Evolutionary conservation across 805 yeast genomes (phyloP), one percentile per base, ranked within the genome.

Genomic region (Yarrowia sp.): DNA sequence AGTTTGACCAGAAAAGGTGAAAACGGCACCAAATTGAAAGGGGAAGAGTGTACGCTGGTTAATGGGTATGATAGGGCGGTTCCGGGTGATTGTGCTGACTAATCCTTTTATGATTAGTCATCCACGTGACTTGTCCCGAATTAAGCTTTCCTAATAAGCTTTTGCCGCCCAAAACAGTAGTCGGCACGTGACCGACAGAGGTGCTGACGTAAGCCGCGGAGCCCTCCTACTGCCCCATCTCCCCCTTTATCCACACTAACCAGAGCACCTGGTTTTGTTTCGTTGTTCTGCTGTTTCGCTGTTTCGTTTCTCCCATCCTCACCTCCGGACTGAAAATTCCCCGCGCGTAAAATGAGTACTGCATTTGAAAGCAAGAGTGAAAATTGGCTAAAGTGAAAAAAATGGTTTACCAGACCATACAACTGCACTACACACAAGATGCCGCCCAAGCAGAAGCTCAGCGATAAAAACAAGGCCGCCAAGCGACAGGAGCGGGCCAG

Each of bases 401-500:
- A 54, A 54, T n/a, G n/a, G n/a, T n/a, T n/a, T n/a, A 26, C 4
- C 58, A 51, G n/a, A 19, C 40, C 21, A 51, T 41, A 51, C 43
- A 28, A 28, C 49, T 12, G 19, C 48, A 54, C 21, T 7, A 24
- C 48, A 36, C 30, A 8, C 33, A 43, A 33, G 28, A 67, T 67
- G 69, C 69, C 69, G 12, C 69, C 69, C 26, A 89, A 89, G 81
- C 90, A 88, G 79, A 83, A 83, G 72, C 78, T 79, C 77, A 68
- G 77, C 63, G 79, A 81, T 72, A 88, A 89, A 78, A 85, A 83
- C 63, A 80, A 80, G 72, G 76, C 80, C 40, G 73, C 75, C 65
- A 86, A 88, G 79, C 82, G 83, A 70, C 81, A 80, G 70, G 83
- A 84, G 72, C 81, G 83, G 71, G 80, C 83, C 65, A 86, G 87